Conservation (phyloP, 257 asterid species). For the Prunella vulgaris region DNA sequence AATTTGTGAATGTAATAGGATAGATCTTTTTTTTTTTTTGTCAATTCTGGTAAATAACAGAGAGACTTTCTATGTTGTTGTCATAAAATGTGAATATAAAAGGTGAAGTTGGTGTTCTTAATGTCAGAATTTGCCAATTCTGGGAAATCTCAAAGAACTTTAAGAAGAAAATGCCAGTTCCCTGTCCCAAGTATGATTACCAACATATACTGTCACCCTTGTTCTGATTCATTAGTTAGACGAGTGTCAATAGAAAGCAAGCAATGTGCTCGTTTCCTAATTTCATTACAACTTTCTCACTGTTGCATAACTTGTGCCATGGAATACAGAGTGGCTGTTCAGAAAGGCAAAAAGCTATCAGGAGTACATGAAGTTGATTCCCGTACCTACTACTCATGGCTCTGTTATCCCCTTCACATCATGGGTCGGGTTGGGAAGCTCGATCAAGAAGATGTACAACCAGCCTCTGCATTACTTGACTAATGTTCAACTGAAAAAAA, state of each 20-base stretch:
- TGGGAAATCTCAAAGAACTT: no score
- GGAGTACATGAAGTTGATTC: slow-evolving; percentile 45
- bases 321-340: slow-evolving; percentile 42
- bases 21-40: background rate
- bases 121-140: no score
- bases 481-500: slow-evolving; percentile 43
- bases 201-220: background rate
- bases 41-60: background rate
- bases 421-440: slow-evolving; percentile 63
- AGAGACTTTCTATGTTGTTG: no score
- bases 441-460: slow-evolving; percentile 49
- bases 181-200: no score
- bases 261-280: background rate
- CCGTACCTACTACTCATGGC: slow-evolving; percentile 48
- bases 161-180: no score
- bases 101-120: no score
- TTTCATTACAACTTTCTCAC: background rate
- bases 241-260: background rate
- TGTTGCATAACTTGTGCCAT: background rate
- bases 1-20: background rate
- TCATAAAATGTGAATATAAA: no score
- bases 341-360: slow-evolving; percentile 44
- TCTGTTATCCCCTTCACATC: slow-evolving; percentile 54
- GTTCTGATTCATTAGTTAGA: no score
- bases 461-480: slow-evolving; percentile 90